Evolutionary conservation across 345 rosid genomes (phyloP).

Genomic region (Euclidium syriacum): DNA sequence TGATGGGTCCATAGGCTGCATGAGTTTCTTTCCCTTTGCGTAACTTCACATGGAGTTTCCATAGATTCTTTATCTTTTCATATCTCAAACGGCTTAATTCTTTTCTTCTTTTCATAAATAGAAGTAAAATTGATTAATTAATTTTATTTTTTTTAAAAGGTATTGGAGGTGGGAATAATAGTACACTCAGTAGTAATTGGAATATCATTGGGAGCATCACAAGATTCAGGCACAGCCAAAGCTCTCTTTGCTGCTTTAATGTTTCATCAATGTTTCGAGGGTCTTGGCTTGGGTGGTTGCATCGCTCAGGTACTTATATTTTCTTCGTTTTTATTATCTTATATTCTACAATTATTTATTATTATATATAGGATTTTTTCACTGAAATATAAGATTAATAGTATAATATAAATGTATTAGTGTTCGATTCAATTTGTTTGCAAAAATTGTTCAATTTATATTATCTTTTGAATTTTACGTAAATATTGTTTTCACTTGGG

Average conservation of each 20-base stretch:
- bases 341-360: not conserved
- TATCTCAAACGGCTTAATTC: not conserved
- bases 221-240: conserved; percentile 37
- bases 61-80: not conserved
- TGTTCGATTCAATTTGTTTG: no score
- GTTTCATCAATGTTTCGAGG: conserved; percentile 74
- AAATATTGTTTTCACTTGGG: not conserved
- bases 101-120: not conserved
- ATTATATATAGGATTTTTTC: not conserved
- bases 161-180: conserved; percentile 62
- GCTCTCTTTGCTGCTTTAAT: conserved; percentile 54
- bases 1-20: conserved; percentile 3
- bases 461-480: not conserved
- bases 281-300: conserved; percentile 74
- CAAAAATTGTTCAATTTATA: no score
- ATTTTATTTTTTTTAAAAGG: conserved; percentile 18
- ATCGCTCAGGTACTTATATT: conserved; percentile 40
- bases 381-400: no score
- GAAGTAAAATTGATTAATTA: no score
- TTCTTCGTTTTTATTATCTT: not conserved
- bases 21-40: conserved; percentile 4
- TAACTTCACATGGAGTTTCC: conserved; percentile 10
- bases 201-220: conserved; percentile 59
- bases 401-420: no score
- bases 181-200: conserved; percentile 72